Conservation (phyloP, 2,329 filamentous ascomycete species). For the Coniochaeta sp. region DNA sequence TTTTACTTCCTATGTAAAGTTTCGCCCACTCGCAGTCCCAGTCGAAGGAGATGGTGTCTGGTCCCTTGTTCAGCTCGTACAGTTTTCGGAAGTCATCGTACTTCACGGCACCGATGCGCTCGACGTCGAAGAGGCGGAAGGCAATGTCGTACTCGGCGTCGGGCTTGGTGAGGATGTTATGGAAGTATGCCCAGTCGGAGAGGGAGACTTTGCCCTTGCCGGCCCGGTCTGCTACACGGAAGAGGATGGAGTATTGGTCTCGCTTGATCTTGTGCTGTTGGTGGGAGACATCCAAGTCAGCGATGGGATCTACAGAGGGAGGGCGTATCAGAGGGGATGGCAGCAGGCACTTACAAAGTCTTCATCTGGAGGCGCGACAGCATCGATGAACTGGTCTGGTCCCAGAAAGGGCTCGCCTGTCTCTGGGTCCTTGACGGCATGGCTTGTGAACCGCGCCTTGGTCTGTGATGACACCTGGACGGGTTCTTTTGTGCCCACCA, state of each 20-base stretch:
- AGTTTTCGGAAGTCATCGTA: conserved; percentile 81
- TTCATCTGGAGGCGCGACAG: conserved; percentile 77
- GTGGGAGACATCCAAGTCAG: conserved; percentile 6
- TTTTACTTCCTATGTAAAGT: conserved; percentile 84
- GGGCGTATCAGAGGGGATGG: neutral
- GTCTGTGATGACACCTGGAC: conserved; percentile 66
- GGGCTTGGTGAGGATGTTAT: conserved; percentile 87
- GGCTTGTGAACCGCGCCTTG: conserved; percentile 66
- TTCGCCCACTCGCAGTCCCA: conserved; percentile 97
- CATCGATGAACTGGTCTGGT: conserved; percentile 81
- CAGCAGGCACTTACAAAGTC: conserved; percentile 69
- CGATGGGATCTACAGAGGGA: neutral
- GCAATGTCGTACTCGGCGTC: conserved; percentile 99
- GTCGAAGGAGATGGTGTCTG: conserved; percentile 82
- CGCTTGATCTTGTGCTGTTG: conserved; percentile 92
- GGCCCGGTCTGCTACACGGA: conserved; percentile 79
- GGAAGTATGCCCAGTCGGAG: conserved; percentile 85
- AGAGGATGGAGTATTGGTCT: conserved; percentile 91
- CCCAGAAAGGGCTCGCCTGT: conserved; percentile 75
- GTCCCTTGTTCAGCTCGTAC: conserved; percentile 84
- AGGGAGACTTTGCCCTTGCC: conserved; percentile 67
- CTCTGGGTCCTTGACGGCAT: conserved; percentile 69
- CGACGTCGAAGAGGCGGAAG: conserved; percentile 89
- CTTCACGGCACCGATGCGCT: conserved; percentile 77
- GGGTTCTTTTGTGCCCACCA: conserved; percentile 53